Evolutionary conservation across 163 green algal species (phyloP), one percentile per base, ranked within the genome.

Genomic region (Scenedesmus sp.): DNA sequence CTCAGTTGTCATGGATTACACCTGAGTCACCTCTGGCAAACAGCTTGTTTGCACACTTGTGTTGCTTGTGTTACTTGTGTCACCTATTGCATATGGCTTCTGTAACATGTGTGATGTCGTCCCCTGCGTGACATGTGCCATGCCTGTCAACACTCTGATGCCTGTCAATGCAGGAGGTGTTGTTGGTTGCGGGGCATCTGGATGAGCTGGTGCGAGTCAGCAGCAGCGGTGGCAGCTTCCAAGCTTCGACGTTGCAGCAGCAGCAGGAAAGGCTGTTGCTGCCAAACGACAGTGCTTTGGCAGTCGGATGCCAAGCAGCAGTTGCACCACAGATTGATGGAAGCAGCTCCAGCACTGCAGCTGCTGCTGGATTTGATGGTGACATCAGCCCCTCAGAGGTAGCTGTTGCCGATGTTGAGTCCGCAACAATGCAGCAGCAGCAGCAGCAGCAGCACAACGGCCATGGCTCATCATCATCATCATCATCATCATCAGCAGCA

Each of bases 201-300:
- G 26, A 76, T 40, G 65, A 76, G 30, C 30, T 76, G 30, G 16
- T 76, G 65, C 6, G 65, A 37, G 65, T 30, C 1, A 40, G 30
- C 65, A 76, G 65, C 65, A 76, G 65, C 65, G 65, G 65, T 3
- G 65, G 65, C 65, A 76, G 65, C 65, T 76, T 76, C 26, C 65
- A 76, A 76, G 30, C 15, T 40, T 37, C 20, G 65, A 37, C 1
- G 16, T 30, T 10, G 6, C 65, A 76, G 65, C 65, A 76, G 30
- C 65, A 76, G 65, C 65, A 76, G 65, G 30, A 76, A 30, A 26
- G 40, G 65, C 65, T n/a, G 65, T 24, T 26, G 24, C 30, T 76
- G 30, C 65, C 30, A 26, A 76, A 40, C 65, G 40, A 30, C 65
- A 76, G 18, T 20, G 5, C 65, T 76, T 76, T 30, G 6, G 30